Base-by-base conservation (phyloP, 805 yeast species). In the Candida incommunis region DNA sequence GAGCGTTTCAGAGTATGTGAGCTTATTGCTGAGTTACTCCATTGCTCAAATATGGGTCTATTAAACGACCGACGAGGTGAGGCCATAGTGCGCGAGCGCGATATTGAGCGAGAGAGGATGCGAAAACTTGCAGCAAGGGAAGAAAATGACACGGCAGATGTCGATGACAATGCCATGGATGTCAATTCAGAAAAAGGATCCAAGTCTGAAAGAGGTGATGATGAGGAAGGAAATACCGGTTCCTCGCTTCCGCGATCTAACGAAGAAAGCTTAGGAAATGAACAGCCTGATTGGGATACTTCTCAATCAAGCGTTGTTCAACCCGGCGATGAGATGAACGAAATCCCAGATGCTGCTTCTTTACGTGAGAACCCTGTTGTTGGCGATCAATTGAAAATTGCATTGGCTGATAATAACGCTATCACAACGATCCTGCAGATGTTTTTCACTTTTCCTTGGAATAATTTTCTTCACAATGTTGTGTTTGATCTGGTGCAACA, bases 401-500 rank as follows among this genome's bases (percentile, higher is more conserved):
- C 84, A 45, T 67, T 92, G 21, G 74, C 78, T 48, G 96, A 92
- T 57, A 78, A 76, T 60, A 71, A 73, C 27, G 76, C 86, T 47
- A 70, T 88, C 25, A 66, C 75, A 20, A 72, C 76, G 21, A 78
- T 88, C n/a, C 64, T 87, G 22, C 64, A 72, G 23, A 77, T 82
- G 71, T 85, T 92, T 57, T 79, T 88, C 62, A 67, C 72, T 49
- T 86, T 80, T 62, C 96, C 97, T 4, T 92, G 97, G 97, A 92
- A 92, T 61, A 92, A 92, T 59, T 92, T 92, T 58, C 74, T 92
- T 69, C 98, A 92, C 63, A 92, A 90, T 57, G 98, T 92, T 47
- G 95, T 92, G 5, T 92, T 90, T 69, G 99, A 92, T 64, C 76
- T 92, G 50, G 81, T 92, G 25, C 99, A 92, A 62, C 99, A 92